phyloP scores from a whole-genome alignment of 1,284 basidiomycete species.

The Fistulinella staudtii region DNA sequence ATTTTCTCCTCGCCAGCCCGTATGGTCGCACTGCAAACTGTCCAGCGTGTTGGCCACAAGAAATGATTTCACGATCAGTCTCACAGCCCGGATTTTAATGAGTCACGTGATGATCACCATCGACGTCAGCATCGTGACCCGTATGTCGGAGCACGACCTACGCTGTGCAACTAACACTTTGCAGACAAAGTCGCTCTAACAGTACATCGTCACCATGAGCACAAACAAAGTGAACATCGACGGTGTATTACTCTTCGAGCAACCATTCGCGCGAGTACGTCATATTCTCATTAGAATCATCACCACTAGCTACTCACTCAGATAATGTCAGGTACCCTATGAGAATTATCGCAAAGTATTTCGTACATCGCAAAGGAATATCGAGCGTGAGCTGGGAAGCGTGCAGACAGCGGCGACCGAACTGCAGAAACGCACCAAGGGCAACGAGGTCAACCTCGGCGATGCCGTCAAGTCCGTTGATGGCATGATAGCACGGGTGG shows the following conservation, averaged over 20 bases:
- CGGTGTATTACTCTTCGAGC: conserved; percentile 82
- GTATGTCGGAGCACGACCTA: too few relatives aligned
- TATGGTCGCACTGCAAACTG: conserved; percentile 11
- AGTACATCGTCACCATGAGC: conserved; percentile 35
- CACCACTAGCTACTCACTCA: conserved; percentile 10
- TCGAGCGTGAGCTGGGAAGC: conserved; percentile 72
- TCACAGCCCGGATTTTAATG: neutral
- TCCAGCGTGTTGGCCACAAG: conserved; percentile 14
- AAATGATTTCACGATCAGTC: neutral
- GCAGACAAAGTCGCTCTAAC: conserved; percentile 10
- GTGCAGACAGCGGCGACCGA: conserved; percentile 57
- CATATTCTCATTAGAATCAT: conserved; percentile 6
- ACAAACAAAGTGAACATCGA: conserved; percentile 60
- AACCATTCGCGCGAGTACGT: conserved; percentile 76
- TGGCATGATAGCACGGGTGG: conserved; percentile 69
- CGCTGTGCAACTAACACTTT: neutral
- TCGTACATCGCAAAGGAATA: conserved; percentile 71
- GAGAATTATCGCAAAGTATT: conserved; percentile 85
- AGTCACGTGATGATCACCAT: conserved; percentile 28
- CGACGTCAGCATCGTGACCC: conserved; percentile 21
- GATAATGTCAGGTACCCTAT: conserved; percentile 64
- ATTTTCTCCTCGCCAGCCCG: conserved; percentile 7
- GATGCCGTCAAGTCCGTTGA: conserved; percentile 66
- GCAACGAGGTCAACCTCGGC: conserved; percentile 39
- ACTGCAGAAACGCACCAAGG: conserved; percentile 43